Evolutionary conservation across 768 basidiomycete species (phyloP), one percentile per base, ranked within the genome.

Genomic region (Lactarius vividus): DNA sequence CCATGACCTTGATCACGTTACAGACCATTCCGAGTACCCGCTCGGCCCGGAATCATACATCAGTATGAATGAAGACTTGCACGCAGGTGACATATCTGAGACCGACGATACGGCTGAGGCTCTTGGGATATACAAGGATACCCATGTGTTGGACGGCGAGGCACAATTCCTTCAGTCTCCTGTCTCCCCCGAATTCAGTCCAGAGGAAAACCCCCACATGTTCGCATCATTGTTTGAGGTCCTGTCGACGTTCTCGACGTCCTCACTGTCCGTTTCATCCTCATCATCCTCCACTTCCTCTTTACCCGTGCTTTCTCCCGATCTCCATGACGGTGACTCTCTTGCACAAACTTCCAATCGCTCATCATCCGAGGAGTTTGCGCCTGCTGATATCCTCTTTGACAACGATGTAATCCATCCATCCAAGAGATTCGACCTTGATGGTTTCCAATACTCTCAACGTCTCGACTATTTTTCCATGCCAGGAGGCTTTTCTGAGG

Each of bases 251-350:
- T 39, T 59, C 33, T 59, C 74, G 72, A 66, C 76, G 72, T 65
- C 77, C 73, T 11, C 73, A 0, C 63, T 74, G 71, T 74, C 79
- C 5, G 75, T 80, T 66, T 82, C 79, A 15, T 63, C 73, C 42
- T 75, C 68, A 39, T 70, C 63, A 20, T 71, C 58, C n/a, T 62
- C 46, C 33, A 66, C 63, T 54, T 69, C 71, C 61, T 72, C 74
- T 66, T 70, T 70, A 63, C 58, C 55, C 33, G 72, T 39, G 37
- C 59, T 63, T 58, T 73, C 60, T 46, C 58, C 71, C 62, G 68
- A 65, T 57, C 40, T 56, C 59, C 63, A 53, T 54, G 39, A 29
- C 3, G 57, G 46, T 52, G 63, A 64, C 10, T 68, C 66, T 2
- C 66, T 39, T 29, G 18, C 29, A 31, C 59, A 28, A 37, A 63